Evolutionary conservation across 768 basidiomycete genomes (phyloP).

Genomic region (Termitomyces sp.): DNA sequence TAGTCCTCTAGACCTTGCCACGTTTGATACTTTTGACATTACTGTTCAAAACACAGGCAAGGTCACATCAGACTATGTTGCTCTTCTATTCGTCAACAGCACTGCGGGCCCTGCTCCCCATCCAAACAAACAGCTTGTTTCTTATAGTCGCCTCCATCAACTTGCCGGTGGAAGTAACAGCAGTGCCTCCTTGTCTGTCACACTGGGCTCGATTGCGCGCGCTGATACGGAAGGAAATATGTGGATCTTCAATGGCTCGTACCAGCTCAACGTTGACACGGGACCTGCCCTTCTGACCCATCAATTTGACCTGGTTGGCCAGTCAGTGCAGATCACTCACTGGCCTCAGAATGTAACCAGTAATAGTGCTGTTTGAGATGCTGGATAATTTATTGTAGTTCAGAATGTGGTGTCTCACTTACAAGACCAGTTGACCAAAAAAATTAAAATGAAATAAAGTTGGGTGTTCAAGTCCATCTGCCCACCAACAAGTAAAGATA

Average conservation of each 20-base stretch:
- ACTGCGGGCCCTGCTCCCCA: slow-evolving; percentile 46
- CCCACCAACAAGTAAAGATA: too few species aligned
- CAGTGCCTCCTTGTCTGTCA: slow-evolving; percentile 36
- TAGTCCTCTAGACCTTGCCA: slow-evolving; percentile 36
- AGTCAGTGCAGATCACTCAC: slow-evolving; percentile 33
- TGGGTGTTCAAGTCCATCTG: too few species aligned
- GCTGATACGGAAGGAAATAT: slow-evolving; percentile 43
- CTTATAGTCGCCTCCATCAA: slow-evolving; percentile 39
- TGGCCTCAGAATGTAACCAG: slow-evolving; percentile 29
- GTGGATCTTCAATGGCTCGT: slow-evolving; percentile 43
- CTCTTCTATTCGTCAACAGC: slow-evolving; percentile 48
- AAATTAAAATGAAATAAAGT: too few species aligned
- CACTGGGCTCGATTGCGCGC: slow-evolving; percentile 46
- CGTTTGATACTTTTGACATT: slow-evolving; percentile 48
- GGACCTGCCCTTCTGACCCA: slow-evolving; percentile 33
- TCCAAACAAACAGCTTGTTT: slow-evolving; percentile 50
- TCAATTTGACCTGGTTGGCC: slow-evolving; percentile 41
- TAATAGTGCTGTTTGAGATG: not conserved
- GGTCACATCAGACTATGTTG: slow-evolving; percentile 51
- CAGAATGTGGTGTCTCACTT: too few species aligned
- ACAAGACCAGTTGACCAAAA: not conserved
- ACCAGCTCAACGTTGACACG: slow-evolving; percentile 41
- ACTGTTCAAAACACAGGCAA: slow-evolving; percentile 46
- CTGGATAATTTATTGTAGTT: not conserved
- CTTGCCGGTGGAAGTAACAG: slow-evolving; percentile 24